Evolutionary conservation across 2,329 filamentous ascomycete species (phyloP).

Genomic region (Colletotrichum eremochloae): DNA sequence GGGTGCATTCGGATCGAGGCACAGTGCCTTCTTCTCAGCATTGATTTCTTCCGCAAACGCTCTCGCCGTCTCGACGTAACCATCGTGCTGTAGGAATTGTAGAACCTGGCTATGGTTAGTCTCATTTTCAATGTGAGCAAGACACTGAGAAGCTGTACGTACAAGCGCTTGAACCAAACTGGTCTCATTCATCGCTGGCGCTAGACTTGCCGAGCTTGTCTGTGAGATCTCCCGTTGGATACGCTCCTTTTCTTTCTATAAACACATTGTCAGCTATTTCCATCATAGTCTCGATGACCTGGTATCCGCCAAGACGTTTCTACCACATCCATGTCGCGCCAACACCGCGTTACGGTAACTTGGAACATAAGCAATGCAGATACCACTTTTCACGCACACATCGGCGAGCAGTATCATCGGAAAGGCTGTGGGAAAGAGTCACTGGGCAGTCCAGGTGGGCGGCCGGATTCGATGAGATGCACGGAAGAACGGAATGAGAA

Average conservation of each 20-base stretch:
- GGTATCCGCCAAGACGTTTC: background rate
- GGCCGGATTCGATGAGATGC: background rate
- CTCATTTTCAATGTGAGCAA: background rate
- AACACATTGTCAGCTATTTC: slow-evolving; percentile 28
- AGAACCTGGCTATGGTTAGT: slow-evolving; percentile 63
- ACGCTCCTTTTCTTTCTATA: slow-evolving; percentile 51
- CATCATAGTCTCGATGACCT: background rate
- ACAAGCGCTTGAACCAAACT: slow-evolving; percentile 86
- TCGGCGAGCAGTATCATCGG: background rate
- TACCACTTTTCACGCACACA: background rate
- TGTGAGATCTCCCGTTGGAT: slow-evolving; percentile 72
- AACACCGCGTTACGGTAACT: background rate
- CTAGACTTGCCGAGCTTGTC: slow-evolving; percentile 71
- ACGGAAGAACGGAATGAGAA: background rate
- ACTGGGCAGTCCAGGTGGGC: background rate
- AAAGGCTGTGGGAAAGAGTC: background rate
- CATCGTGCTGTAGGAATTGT: slow-evolving; percentile 94
- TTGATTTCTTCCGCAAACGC: slow-evolving; percentile 88
- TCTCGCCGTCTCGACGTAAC: slow-evolving; percentile 92
- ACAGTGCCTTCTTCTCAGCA: slow-evolving; percentile 78
- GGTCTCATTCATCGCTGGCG: slow-evolving; percentile 77
- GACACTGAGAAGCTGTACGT: slow-evolving; percentile 43
- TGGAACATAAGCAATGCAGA: background rate
- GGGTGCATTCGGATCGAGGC: slow-evolving; percentile 65
- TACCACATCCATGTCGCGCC: background rate